A percentile compares a stretch with the other conserved stretches of the same genome.
phyloP scores from a whole-genome alignment of 139 green algal genomes.

The Chlorella sp. region DNA sequence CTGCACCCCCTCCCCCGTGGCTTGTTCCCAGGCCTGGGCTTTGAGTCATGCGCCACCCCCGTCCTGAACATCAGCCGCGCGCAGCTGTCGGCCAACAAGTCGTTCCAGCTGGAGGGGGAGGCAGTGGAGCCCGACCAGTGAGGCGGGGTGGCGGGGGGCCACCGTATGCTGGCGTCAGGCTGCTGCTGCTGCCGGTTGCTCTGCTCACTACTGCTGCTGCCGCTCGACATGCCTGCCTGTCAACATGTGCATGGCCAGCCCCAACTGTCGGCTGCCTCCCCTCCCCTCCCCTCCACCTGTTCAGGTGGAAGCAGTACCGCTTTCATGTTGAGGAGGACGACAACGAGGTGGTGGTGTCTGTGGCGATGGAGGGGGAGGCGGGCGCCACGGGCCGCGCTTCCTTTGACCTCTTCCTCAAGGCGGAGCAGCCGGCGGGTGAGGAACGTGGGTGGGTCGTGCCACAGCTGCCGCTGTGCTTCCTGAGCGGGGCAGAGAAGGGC shows the following conservation, averaged over 20 bases:
- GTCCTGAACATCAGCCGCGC: conserved; percentile 11
- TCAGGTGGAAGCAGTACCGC: conserved; percentile 48
- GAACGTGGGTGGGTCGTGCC: background rate
- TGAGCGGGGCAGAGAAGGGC: too few species aligned
- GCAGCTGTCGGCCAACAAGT: conserved; percentile 1
- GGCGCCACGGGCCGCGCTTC: background rate
- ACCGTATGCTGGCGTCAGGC: background rate
- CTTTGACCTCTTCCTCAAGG: conserved; percentile 21
- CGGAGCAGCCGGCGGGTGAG: conserved; percentile 6
- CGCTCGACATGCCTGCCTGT: background rate
- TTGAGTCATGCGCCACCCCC: conserved; percentile 53
- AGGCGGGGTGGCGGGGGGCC: background rate
- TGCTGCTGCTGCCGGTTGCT: background rate
- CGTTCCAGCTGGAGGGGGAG: conserved; percentile 42
- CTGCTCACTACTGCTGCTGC: too few species aligned
- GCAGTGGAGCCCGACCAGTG: conserved; percentile 21
- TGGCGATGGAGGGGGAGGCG: conserved; percentile 33
- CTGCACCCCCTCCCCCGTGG: background rate
- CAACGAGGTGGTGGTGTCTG: conserved; percentile 53
- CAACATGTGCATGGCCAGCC: too few species aligned
- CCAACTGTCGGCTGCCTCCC: too few species aligned
- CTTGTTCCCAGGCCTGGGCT: conserved; percentile 54
- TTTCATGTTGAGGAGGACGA: conserved; percentile 52
- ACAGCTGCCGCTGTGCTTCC: background rate
- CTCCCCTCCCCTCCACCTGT: too few species aligned